phyloP scores from a whole-genome alignment of 1,284 basidiomycete genomes.

The Ganoderma lingzhi region DNA sequence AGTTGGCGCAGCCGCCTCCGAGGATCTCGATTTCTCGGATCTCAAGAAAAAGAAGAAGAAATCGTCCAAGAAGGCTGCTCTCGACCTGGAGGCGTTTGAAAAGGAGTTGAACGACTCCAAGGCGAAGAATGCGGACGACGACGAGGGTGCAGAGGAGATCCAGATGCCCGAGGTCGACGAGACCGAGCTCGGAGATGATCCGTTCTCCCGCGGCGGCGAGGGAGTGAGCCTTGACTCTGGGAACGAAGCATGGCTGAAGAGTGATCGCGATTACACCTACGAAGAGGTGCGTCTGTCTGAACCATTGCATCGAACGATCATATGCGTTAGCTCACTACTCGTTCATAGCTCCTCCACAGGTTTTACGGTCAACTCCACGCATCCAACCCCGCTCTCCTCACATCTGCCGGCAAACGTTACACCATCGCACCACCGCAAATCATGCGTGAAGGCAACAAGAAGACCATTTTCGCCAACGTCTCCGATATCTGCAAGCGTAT shows the following conservation, averaged over 20 bases:
- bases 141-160: slow-evolving; percentile 58
- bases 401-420: slow-evolving; percentile 89
- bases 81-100: slow-evolving; percentile 87
- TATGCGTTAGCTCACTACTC: slow-evolving; percentile 4
- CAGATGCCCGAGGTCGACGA: slow-evolving; percentile 72
- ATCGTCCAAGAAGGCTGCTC: slow-evolving; percentile 77
- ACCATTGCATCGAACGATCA: background rate
- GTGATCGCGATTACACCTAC: slow-evolving; percentile 95
- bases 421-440: slow-evolving; percentile 98
- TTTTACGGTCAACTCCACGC: slow-evolving; percentile 94
- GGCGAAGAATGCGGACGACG: slow-evolving; percentile 65
- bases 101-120: slow-evolving; percentile 83
- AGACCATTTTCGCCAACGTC: slow-evolving; percentile 96
- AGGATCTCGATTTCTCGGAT: slow-evolving; percentile 85
- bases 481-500: slow-evolving; percentile 98
- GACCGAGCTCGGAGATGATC: slow-evolving; percentile 85
- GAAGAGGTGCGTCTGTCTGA: slow-evolving; percentile 69
- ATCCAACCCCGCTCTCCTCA: slow-evolving; percentile 93
- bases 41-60: slow-evolving; percentile 89
- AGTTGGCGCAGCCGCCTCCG: slow-evolving; percentile 51
- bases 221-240: slow-evolving; percentile 70
- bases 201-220: slow-evolving; percentile 71
- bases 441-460: slow-evolving; percentile 95
- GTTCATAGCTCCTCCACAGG: slow-evolving; percentile 84
- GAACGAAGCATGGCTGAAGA: slow-evolving; percentile 88